Conservation (phyloP, 371 early-diverging fungal species). For the Syncephalastrum racemosum region DNA sequence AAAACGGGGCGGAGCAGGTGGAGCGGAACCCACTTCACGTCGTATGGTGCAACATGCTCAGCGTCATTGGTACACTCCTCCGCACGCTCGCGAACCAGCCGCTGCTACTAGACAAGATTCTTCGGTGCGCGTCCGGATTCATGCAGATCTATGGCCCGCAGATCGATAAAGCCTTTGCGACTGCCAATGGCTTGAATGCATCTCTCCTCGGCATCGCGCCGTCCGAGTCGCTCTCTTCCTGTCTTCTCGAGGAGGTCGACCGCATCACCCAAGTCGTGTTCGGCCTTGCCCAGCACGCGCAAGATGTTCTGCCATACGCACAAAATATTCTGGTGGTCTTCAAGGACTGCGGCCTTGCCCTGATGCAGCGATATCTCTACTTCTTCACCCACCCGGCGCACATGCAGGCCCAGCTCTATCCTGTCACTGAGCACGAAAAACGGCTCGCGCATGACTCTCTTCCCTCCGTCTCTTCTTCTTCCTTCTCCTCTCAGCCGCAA, state of each 20-base stretch:
- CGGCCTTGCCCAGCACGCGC: slow-evolving; percentile 24
- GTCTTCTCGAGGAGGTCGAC: slow-evolving; percentile 41
- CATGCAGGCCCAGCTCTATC: slow-evolving; percentile 45
- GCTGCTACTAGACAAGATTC: slow-evolving; percentile 14
- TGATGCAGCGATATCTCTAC: slow-evolving; percentile 42
- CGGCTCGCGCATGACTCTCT: slow-evolving; percentile 23
- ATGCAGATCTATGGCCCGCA: slow-evolving; percentile 43
- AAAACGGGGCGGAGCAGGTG: slow-evolving; percentile 15
- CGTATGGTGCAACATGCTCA: slow-evolving; percentile 43
- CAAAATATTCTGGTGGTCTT: slow-evolving; percentile 29
- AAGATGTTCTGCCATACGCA: slow-evolving; percentile 20
- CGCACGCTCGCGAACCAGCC: slow-evolving; percentile 17
- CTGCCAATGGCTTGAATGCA: slow-evolving; percentile 28
- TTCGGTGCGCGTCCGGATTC: slow-evolving; percentile 22
- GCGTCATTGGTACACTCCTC: slow-evolving; percentile 32
- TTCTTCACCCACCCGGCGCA: slow-evolving; percentile 44
- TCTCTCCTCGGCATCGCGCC: slow-evolving; percentile 27
- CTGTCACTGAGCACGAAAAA: slow-evolving; percentile 31
- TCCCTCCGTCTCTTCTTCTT: background rate
- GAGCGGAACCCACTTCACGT: slow-evolving; percentile 41
- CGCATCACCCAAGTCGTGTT: slow-evolving; percentile 37
- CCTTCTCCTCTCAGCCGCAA: background rate
- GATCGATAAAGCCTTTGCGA: slow-evolving; percentile 31
- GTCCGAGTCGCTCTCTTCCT: slow-evolving; percentile 34
- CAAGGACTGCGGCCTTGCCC: slow-evolving; percentile 31